Evolutionary conservation across 768 basidiomycete species (phyloP).

Genomic region (Suillus luteus): DNA sequence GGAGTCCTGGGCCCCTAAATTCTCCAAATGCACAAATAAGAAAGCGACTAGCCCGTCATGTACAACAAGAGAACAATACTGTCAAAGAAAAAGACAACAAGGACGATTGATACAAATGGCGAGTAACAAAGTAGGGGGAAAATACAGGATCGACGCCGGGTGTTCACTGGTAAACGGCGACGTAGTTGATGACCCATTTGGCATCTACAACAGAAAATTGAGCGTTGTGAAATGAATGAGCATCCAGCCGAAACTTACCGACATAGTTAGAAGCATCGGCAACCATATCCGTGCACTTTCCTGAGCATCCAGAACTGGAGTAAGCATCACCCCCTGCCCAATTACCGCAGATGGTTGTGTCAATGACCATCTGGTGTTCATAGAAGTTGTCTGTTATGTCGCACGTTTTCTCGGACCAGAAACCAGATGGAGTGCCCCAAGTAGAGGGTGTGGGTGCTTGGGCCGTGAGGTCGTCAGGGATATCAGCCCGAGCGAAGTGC

Average conservation of each 20-base stretch:
- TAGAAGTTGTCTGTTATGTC: slow-evolving; percentile 53
- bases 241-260: slow-evolving; percentile 33
- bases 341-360: slow-evolving; percentile 37
- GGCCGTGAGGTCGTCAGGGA: slow-evolving; percentile 52
- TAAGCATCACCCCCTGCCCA: slow-evolving; percentile 31
- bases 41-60: background rate
- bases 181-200: slow-evolving; percentile 57
- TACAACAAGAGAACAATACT: background rate
- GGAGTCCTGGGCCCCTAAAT: background rate
- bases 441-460: slow-evolving; percentile 45
- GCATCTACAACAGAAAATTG: slow-evolving; percentile 40
- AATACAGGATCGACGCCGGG: background rate
- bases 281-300: slow-evolving; percentile 49
- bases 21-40: background rate
- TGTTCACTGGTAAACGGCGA: slow-evolving; percentile 49
- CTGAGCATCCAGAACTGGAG: slow-evolving; percentile 36
- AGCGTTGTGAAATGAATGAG: slow-evolving; percentile 20
- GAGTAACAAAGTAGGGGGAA: background rate
- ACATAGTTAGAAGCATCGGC: slow-evolving; percentile 58
- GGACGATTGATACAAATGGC: background rate
- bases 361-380: slow-evolving; percentile 50
- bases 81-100: background rate
- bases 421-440: slow-evolving; percentile 57
- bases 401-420: slow-evolving; percentile 51
- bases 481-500: slow-evolving; percentile 52